A percentile compares a stretch with the other conserved stretches of the same genome.
These are phyloP conservation scores for Alternaria rosae DNA, from an alignment of 2,329 filamentous ascomycete species.

Conservation along the genomic window DNA sequence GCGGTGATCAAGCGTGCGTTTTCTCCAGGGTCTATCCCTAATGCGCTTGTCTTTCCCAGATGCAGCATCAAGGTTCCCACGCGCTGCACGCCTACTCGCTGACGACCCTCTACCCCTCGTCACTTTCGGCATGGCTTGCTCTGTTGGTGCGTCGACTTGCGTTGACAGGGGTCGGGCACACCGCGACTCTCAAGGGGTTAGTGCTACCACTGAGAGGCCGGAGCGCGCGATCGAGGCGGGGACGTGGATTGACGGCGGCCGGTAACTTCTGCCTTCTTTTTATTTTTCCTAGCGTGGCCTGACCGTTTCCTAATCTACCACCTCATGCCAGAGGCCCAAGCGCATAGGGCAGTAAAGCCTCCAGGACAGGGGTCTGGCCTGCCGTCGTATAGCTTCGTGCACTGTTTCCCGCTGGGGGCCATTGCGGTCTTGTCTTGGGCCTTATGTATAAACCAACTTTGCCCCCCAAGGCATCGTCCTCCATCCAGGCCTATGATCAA, in stretches of 20 bases:
- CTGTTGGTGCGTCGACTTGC: slow-evolving; percentile 28
- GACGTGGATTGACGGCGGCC: slow-evolving; percentile 37
- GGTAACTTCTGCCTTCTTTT: slow-evolving; percentile 42
- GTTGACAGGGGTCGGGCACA: slow-evolving; percentile 42
- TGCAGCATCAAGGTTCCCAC: slow-evolving; percentile 30
- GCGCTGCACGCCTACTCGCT: slow-evolving; percentile 32
- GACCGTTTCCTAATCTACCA: slow-evolving; percentile 44
- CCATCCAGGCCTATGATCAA: slow-evolving; percentile 47
- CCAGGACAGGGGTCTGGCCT: slow-evolving; percentile 38
- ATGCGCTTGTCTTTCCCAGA: slow-evolving; percentile 42
- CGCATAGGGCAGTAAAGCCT: slow-evolving; percentile 41
- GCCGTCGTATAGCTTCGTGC: slow-evolving; percentile 41
- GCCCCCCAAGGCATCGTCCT: slow-evolving; percentile 38
- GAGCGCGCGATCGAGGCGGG: slow-evolving; percentile 51
- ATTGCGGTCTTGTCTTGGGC: slow-evolving; percentile 31
- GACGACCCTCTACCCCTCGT: slow-evolving; percentile 21
- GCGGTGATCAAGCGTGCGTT: slow-evolving; percentile 40
- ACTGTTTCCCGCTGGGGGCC: slow-evolving; percentile 41
- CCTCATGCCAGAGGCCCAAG: slow-evolving; percentile 43
- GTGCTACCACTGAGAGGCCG: slow-evolving; percentile 44
- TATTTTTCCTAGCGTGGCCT: slow-evolving; percentile 48
- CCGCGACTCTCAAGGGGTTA: slow-evolving; percentile 40
- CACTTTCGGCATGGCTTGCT: slow-evolving; percentile 31
- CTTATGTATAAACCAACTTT: slow-evolving; percentile 50
- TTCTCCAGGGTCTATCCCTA: slow-evolving; percentile 29